A percentile compares a stretch with the other conserved stretches of the same genome.
These are phyloP conservation scores for Tinospora cordifolia DNA, from an alignment of 164 flowering plant genomes.

Conservation along the genomic window DNA sequence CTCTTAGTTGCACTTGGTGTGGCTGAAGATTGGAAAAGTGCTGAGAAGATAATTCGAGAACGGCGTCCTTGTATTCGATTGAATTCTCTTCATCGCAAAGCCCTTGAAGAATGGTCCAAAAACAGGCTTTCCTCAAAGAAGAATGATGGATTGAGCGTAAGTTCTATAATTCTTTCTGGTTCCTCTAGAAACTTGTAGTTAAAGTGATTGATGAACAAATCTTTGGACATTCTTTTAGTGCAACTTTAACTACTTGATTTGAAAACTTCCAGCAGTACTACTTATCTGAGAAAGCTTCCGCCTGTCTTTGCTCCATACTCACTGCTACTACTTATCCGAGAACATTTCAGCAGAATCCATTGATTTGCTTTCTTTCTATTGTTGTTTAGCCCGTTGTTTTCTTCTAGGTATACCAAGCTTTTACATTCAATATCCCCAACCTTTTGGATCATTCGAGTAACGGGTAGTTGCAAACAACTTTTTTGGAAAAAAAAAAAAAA, in stretches of 20 bases:
- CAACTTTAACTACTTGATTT: background rate
- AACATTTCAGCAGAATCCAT: too few species aligned
- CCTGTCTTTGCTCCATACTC: too few species aligned
- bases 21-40: constrained; percentile 77
- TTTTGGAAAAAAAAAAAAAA: too few species aligned
- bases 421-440: too few species aligned
- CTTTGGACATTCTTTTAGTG: background rate
- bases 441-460: too few species aligned
- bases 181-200: constrained; percentile 11
- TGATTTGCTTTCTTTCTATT: too few species aligned
- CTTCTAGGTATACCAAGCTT: too few species aligned
- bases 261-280: background rate
- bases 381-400: too few species aligned
- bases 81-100: constrained; percentile 66
- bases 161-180: constrained; percentile 19
- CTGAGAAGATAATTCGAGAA: constrained; percentile 54
- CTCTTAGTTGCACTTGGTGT: constrained; percentile 67
- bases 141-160: constrained; percentile 19
- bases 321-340: too few species aligned
- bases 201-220: background rate
- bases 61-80: constrained; percentile 58
- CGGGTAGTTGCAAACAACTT: too few species aligned
- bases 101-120: constrained; percentile 85
- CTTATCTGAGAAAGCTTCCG: too few species aligned
- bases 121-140: constrained; percentile 38